These are phyloP conservation scores for Leptomonas pyrrhocoris DNA, from an alignment of 208 protist species.

Conservation along the genomic window DNA sequence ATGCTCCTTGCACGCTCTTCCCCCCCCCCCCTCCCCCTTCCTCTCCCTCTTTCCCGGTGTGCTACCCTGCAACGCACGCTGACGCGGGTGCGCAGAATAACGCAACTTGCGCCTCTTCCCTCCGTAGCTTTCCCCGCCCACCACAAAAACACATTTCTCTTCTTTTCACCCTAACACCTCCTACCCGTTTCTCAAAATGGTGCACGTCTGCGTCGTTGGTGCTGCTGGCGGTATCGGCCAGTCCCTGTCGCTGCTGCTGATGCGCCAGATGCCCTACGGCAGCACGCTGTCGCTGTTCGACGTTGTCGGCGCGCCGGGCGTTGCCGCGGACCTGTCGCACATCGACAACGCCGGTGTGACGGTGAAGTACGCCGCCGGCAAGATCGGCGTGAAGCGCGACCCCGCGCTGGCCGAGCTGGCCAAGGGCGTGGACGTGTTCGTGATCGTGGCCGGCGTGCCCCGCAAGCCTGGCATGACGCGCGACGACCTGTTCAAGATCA, in stretches of 20 bases:
- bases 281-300: slow-evolving; percentile 93
- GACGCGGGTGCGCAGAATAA: not conserved
- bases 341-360: slow-evolving; percentile 76
- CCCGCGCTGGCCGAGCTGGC: slow-evolving; percentile 52
- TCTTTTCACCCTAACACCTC: not conserved
- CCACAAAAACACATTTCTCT: slow-evolving; percentile 6
- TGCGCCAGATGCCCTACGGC: slow-evolving; percentile 67
- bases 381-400: slow-evolving; percentile 71
- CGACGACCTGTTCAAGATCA: slow-evolving; percentile 97
- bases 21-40: not conserved
- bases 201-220: slow-evolving; percentile 87
- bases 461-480: slow-evolving; percentile 97
- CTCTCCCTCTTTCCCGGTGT: too few species aligned
- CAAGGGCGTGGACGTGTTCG: slow-evolving; percentile 89
- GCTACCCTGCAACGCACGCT: not conserved
- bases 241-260: slow-evolving; percentile 88
- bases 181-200: slow-evolving; percentile 41
- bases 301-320: slow-evolving; percentile 85
- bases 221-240: slow-evolving; percentile 90
- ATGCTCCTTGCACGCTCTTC: not conserved
- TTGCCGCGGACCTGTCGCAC: slow-evolving; percentile 95
- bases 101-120: not conserved
- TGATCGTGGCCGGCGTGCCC: slow-evolving; percentile 96
- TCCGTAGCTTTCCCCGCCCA: not conserved
- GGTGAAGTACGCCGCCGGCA: slow-evolving; percentile 76